Evolutionary conservation across 2,329 filamentous ascomycete genomes (phyloP), one percentile per base, ranked within the genome.

Genomic region (Camillea tinctor): DNA sequence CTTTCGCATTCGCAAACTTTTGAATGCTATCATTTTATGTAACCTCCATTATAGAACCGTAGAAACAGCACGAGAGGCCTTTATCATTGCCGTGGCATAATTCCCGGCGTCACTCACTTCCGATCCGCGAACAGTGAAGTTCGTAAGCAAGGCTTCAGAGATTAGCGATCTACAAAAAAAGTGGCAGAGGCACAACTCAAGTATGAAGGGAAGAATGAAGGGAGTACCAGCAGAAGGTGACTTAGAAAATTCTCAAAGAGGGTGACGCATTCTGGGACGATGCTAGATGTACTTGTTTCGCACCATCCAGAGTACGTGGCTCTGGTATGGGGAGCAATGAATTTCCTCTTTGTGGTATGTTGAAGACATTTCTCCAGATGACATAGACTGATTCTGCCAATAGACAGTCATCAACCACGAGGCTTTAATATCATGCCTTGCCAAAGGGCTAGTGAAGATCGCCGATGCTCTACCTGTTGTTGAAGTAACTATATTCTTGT

Each of bases 261-360:
- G 4, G 36, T 40, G 9, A 13, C 4, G 36, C 15, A 13, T 17
- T 40, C 7, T 40, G 36, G 36, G 15, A 40, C 9, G 9, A 40
- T 40, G 3, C 9, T 40, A 13, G 36, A 40, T 40, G 36, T 40
- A 3, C 36, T 40, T 40, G 36, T 40, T 13, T 17, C 9, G 3
- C 59, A 60, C 19, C 59, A 60, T 50, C 59, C 59, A 2, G 59
- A 60, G 23, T 60, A 60, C 52, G 59, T 60, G n/a, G 57, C 59
- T 22, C 59, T 60, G n/a, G 55, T 48, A 1, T 60, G 59, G 59
- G 59, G 59, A 6, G 40, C 59, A 17, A 60, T 60, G 59, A 60
- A 60, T 40, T 55, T 60, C 19, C 30, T 60, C 8, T 60, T 60
- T 51, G 30, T 55, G 15, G 59, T 60, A 52, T n/a, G 59, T 55